Base-by-base conservation (phyloP, 805 yeast species). In the Torulaspora gathmanii region DNA sequence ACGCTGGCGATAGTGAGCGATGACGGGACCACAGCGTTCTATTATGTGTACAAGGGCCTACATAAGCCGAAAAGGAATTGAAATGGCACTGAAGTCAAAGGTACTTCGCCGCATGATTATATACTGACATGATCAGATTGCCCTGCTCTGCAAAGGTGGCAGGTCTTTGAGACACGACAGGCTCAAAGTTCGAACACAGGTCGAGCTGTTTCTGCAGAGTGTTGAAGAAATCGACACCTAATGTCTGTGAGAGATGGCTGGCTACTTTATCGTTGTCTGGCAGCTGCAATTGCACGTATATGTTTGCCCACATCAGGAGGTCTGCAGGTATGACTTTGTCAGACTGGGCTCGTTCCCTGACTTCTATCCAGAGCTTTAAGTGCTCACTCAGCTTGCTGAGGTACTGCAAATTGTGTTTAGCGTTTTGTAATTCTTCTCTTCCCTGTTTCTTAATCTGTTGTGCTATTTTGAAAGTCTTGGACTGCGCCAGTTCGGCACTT, bases 11-110 rank as follows among this genome's bases (percentile, higher is more conserved):
- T 83, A 6, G 72, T 77, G 2, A 80, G 77, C 53, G 74, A 74
- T 44, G 93, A 84, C 58, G 82, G 87, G 2, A 80, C 89, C 0
- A 71, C 82, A 15, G 82, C 82, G n/a, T 84, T 79, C 54, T 83
- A 84, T 60, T 76, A 77, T 58, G 70, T 81, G 13, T 78, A 82
- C 59, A 79, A 78, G 54, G 90, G 90, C 3, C 63, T 83, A 8
- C 78, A 72, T 27, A 78, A 78, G 58, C 90, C 90, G 1, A 71
- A 76, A 46, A 78, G 75, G 55, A 78, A 77, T 50, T 79, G 53
- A 58, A 17, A 6, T 8, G 13, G 34, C 3, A 27, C 5, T 2
- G 30, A n/a, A 26, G 22, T 17, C 27, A 44, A 25, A 41, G 19
- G 36, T 40, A 43, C 40, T 47, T 50, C 16, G 42, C 35, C 16